phyloP scores from a whole-genome alignment of 2,329 filamentous ascomycete species.

The Aspergillus alliaceus region DNA sequence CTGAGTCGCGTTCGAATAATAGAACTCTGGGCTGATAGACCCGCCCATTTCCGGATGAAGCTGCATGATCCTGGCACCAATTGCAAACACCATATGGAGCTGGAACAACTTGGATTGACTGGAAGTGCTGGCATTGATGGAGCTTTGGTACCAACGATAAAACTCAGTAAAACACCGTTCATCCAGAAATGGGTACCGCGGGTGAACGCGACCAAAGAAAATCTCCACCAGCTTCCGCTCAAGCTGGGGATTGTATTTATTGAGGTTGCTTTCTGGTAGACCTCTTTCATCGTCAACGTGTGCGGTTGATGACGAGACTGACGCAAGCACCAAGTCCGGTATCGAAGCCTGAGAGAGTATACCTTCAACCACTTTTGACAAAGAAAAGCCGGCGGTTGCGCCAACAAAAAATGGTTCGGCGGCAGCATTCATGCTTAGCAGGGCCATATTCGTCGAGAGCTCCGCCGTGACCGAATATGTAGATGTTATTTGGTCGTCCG shows the following conservation, averaged over 20 bases:
- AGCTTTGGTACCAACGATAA: background rate
- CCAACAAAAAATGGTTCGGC: background rate
- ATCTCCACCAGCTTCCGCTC: background rate
- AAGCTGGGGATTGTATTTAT: background rate
- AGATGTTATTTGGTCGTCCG: background rate
- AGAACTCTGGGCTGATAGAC: background rate
- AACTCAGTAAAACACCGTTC: background rate
- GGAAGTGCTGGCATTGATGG: too few species aligned
- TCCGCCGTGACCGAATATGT: background rate
- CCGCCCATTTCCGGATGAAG: background rate
- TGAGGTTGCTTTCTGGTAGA: background rate
- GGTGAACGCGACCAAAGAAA: background rate
- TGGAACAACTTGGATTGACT: background rate
- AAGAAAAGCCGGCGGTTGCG: background rate
- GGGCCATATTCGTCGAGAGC: background rate
- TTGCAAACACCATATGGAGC: background rate
- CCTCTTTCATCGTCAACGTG: background rate
- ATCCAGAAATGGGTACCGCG: background rate
- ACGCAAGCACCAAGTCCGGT: background rate
- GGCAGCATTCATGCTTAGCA: background rate
- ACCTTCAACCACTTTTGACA: background rate
- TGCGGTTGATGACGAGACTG: background rate
- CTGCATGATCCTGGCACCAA: background rate
- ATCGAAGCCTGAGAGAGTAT: background rate
- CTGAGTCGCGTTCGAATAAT: background rate